Base-by-base conservation (phyloP, 1,284 basidiomycete species). In the Ganoderma lucidum region DNA sequence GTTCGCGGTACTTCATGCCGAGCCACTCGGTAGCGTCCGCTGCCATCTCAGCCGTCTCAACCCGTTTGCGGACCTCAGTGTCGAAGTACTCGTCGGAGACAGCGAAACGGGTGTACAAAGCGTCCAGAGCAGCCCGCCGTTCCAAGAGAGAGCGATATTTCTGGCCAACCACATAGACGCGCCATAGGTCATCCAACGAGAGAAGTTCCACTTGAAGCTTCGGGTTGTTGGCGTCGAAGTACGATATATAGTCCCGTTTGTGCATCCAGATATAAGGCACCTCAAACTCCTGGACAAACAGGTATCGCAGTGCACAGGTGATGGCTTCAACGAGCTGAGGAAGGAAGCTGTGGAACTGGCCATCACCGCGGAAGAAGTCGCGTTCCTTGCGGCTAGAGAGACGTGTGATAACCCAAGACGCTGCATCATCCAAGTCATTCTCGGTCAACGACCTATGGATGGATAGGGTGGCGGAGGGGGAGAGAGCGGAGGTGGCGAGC, bases 241-340 rank as follows among this genome's bases (percentile, higher is more conserved):
- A 88, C 56, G 90, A 91, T 76, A 97, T 91, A 77, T 95, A 93
- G 79, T 99, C 98, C 62, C 95, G 90, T 77, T 96, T 95, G 83
- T 99, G 96, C 37, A 92, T 90, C 91, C 93, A 98, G 72, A 99
- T 91, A 80, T 96, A 98, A 0, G 98, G 96, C 9, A 98, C 96
- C 79, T 99, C 98, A 73, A 94, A 90, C 72, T 95, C 89, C 64
- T 96, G 90, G 64, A 96, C 84, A 80, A 99, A 96, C 71, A 99
- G 87, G 79, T 92, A 95, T 56, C 91, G 88, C 48, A 99, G 86
- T 65, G 94, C 91, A 69, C 87, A 88, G 3, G 92, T 91, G 69
- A 99, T 93, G 9, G 96, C 94, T 66, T 89, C 83, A 69, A 96
- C 89, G 77, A 97, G 91, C 23, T 91, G 87, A 67, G 86, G 84